Conservation (phyloP, 2,329 filamentous ascomycete species). For the Rhytidhysteron rufulum region DNA sequence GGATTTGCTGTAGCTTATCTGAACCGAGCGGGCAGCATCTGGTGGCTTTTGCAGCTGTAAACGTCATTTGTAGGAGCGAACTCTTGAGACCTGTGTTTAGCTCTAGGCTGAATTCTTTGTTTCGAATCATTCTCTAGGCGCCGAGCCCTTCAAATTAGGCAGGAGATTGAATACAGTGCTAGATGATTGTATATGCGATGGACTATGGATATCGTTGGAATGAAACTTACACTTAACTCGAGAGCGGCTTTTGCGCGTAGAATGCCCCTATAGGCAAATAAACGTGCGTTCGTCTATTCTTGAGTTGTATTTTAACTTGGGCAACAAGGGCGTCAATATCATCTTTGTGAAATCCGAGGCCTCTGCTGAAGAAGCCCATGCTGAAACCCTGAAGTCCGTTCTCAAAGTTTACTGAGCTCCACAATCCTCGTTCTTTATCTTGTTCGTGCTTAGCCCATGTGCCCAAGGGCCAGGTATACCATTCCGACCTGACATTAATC, state of each 20-base stretch:
- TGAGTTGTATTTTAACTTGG: constrained; percentile 8
- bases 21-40: too few relatives aligned
- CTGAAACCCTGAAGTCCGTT: constrained; percentile 5
- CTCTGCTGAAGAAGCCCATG: constrained; percentile 4
- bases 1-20: too few relatives aligned
- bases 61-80: too few relatives aligned
- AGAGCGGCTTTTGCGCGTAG: background rate
- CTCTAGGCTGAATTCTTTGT: too few relatives aligned
- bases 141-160: too few relatives aligned
- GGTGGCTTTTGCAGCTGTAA: too few relatives aligned
- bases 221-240: too few relatives aligned
- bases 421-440: constrained; percentile 1
- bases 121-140: too few relatives aligned
- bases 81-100: too few relatives aligned
- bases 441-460: background rate
- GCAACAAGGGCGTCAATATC: constrained; percentile 10
- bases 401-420: constrained; percentile 1
- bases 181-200: too few relatives aligned
- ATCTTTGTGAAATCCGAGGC: constrained; percentile 5
- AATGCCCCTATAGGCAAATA: constrained; percentile 5
- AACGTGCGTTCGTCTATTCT: constrained; percentile 9
- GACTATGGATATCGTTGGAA: too few relatives aligned
- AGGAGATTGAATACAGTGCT: too few relatives aligned
- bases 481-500: background rate
- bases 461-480: constrained; percentile 2